Evolutionary conservation across 768 basidiomycete species (phyloP).

Genomic region (Amanita inopinata): DNA sequence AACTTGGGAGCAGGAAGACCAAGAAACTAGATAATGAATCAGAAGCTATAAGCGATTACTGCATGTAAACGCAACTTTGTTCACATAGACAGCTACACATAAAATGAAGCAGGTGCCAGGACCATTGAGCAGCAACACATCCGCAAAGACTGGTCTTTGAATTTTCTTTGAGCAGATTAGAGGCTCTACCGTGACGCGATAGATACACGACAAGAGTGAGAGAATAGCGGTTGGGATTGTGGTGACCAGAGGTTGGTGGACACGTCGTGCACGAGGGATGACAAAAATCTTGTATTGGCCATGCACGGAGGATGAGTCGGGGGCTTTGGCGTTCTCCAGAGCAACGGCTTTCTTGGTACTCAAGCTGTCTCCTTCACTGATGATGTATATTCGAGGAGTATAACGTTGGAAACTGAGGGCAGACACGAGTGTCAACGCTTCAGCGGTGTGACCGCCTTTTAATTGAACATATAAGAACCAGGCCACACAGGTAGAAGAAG

Average conservation of each 20-base stretch:
- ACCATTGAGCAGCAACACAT: slow-evolving; percentile 84
- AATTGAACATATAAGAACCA: slow-evolving; percentile 3
- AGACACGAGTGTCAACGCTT: slow-evolving; percentile 67
- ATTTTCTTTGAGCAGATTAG: slow-evolving; percentile 22
- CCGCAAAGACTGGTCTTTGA: slow-evolving; percentile 35
- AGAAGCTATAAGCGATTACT: neutral
- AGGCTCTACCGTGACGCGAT: slow-evolving; percentile 48
- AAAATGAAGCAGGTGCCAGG: slow-evolving; percentile 89
- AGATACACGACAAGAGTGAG: slow-evolving; percentile 55
- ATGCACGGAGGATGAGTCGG: neutral
- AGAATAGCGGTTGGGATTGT: slow-evolving; percentile 53
- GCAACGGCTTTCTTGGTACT: slow-evolving; percentile 61
- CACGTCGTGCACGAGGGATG: slow-evolving; percentile 81
- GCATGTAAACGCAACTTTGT: slow-evolving; percentile 43
- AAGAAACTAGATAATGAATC: slow-evolving; percentile 46
- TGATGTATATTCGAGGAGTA: slow-evolving; percentile 66
- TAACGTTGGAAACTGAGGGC: slow-evolving; percentile 71
- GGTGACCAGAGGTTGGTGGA: slow-evolving; percentile 72
- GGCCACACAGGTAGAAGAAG: neutral
- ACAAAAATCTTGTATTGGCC: slow-evolving; percentile 40
- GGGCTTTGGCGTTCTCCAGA: slow-evolving; percentile 43
- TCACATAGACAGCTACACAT: slow-evolving; percentile 59
- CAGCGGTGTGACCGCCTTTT: slow-evolving; percentile 89
- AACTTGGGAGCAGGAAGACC: slow-evolving; percentile 61
- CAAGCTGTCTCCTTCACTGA: slow-evolving; percentile 73